Base-by-base conservation (phyloP, 2,329 filamentous ascomycete species). In the Penicillium frequentans region DNA sequence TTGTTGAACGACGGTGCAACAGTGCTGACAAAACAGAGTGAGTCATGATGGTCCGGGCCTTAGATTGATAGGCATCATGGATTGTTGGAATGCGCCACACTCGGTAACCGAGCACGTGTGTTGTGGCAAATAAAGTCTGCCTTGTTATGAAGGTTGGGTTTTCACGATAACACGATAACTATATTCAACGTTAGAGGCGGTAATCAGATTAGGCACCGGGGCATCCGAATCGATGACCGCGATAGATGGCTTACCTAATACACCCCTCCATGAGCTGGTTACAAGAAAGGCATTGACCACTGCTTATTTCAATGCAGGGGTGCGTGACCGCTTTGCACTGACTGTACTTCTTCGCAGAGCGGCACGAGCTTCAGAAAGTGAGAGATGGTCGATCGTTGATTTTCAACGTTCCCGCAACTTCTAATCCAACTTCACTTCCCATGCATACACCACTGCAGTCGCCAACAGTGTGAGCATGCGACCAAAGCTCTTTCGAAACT, bases 201-300 rank as follows among this genome's bases (percentile, higher is more conserved):
- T 13, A 23, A 23, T 42, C 3, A 42, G 9, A 42, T 19, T 42
- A 21, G 39, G 39, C 39, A 42, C 39, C 39, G 19, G 19, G 19
- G 10, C 19, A 23, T 42, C 39, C 39, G 39, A 42, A 5, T 42
- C 39, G 39, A 42, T 42, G 39, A 42, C 39, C 4, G 19, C 39
- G 19, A 42, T 42, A 42, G 3, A 21, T 3, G 5, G 39, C 39
- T 42, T 42, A 42, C 39, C 39, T 42, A 42, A 42, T 42, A 19
- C 10, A 11, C 26, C 47, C 48, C 48, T 42, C 48, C 48, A 42
- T 50, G 21, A 29, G 27, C 9, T 27, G 31, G 31, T 5, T 10
- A 13, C 19, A 24, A 50, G 19, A 37, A 29, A 50, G 35, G 48
- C 48, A 50, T 50, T 50, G 48, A 50, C 48, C 33, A 50, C 33